Conservation (phyloP, 2,329 filamentous ascomycete genomes). For the Claviceps sp. region DNA sequence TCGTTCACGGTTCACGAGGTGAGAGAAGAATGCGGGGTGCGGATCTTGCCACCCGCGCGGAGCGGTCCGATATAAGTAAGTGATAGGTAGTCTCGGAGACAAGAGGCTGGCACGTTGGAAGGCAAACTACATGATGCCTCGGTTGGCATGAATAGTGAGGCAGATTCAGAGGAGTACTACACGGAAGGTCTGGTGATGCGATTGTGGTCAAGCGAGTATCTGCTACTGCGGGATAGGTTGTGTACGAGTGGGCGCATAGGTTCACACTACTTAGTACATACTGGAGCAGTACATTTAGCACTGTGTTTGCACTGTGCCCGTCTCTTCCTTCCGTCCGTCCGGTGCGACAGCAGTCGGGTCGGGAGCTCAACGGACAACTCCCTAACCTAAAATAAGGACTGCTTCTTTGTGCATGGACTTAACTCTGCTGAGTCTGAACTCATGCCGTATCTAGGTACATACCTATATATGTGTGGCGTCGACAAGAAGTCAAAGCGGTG, state of each 20-base stretch:
- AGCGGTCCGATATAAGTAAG: constrained; percentile 80
- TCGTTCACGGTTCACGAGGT: neutral
- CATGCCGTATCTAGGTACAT: too few relatives aligned
- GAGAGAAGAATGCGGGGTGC: constrained; percentile 51
- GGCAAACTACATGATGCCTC: constrained; percentile 4
- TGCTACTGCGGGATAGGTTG: neutral
- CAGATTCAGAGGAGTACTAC: too few relatives aligned
- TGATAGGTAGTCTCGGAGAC: constrained; percentile 74
- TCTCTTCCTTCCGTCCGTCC: neutral
- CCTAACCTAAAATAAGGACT: too few relatives aligned
- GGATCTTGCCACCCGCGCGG: constrained; percentile 72
- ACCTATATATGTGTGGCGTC: neutral
- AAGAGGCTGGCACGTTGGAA: constrained; percentile 56
- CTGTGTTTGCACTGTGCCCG: neutral
- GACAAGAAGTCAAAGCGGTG: neutral
- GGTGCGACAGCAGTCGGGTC: neutral
- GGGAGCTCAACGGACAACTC: too few relatives aligned
- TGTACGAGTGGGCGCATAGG: neutral
- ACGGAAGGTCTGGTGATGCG: too few relatives aligned
- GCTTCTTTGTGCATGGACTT: too few relatives aligned
- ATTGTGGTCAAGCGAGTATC: neutral
- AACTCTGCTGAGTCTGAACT: too few relatives aligned
- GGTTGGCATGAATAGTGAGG: neutral
- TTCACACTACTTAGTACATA: neutral
- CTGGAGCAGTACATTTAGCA: neutral